Evolutionary conservation across 169 alveolate species (phyloP).

Genomic region (Cystoisospora suis): DNA sequence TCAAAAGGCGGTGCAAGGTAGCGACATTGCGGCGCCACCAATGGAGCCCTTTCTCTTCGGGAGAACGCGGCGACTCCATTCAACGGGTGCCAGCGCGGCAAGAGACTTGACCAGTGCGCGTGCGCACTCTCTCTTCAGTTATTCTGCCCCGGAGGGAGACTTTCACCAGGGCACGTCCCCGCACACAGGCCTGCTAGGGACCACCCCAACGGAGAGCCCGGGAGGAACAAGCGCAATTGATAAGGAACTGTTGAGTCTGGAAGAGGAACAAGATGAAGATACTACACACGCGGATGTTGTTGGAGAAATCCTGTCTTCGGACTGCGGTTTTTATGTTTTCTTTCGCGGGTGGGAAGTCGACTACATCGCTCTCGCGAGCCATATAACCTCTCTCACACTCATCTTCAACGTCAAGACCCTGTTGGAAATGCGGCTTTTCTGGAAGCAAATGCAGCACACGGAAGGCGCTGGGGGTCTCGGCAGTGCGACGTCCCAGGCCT

Average conservation of each 20-base stretch:
- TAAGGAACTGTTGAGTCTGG: neutral
- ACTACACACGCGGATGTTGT: constrained; percentile 18
- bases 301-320: constrained; percentile 60
- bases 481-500: constrained; percentile 6
- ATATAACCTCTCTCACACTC: constrained; percentile 57
- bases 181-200: too few species aligned
- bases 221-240: neutral
- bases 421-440: constrained; percentile 66
- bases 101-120: too few species aligned
- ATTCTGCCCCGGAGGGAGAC: too few species aligned
- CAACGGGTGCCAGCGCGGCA: too few species aligned
- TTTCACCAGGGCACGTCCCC: too few species aligned
- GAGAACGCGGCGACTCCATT: too few species aligned
- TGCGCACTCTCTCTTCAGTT: too few species aligned
- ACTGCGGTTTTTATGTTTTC: constrained; percentile 54
- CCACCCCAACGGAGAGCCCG: too few species aligned
- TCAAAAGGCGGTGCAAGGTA: neutral
- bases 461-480: constrained; percentile 13
- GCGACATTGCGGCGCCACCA: constrained; percentile 6
- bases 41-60: too few species aligned
- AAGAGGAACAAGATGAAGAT: neutral
- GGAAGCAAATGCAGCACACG: constrained; percentile 59
- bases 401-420: constrained; percentile 68
- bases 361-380: constrained; percentile 33
- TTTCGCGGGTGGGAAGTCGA: constrained; percentile 65